Percentiles rank a stretch among this genome's conserved stretches.
phyloP scores from a whole-genome alignment of 2,329 filamentous ascomycete species.

The Zelopaecilomyces penicillatus region DNA sequence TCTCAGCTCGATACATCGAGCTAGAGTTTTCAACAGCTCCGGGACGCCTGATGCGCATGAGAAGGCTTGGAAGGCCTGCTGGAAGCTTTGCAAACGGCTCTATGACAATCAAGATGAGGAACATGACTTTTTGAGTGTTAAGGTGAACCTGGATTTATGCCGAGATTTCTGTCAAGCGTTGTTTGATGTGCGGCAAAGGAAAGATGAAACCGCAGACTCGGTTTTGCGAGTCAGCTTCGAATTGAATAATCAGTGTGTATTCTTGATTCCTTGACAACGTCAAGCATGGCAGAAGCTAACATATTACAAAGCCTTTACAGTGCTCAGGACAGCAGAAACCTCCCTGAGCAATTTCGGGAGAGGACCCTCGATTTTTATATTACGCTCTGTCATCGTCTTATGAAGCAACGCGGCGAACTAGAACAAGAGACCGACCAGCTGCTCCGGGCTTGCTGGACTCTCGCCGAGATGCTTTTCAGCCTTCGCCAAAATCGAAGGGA shows the following conservation, averaged over 20 bases:
- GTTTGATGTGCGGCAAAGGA: constrained; percentile 74
- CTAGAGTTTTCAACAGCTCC: constrained; percentile 68
- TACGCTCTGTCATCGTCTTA: constrained; percentile 86
- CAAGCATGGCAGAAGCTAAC: constrained; percentile 15
- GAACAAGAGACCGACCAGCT: constrained; percentile 78
- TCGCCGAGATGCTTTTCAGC: constrained; percentile 90
- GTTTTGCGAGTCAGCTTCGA: constrained; percentile 89
- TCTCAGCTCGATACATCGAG: constrained; percentile 74
- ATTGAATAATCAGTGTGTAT: constrained; percentile 73
- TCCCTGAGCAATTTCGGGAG: constrained; percentile 82
- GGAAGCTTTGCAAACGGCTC: constrained; percentile 82
- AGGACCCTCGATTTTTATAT: constrained; percentile 91
- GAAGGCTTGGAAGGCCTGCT: constrained; percentile 87
- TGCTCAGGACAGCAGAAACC: constrained; percentile 67
- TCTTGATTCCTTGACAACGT: constrained; percentile 1
- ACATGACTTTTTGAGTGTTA: constrained; percentile 56
- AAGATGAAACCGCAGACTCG: constrained; percentile 74
- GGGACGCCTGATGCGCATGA: constrained; percentile 71
- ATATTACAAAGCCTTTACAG: constrained; percentile 60
- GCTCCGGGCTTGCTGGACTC: constrained; percentile 76
- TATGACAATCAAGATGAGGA: constrained; percentile 74
- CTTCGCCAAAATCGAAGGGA: constrained; percentile 75
- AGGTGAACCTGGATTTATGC: constrained; percentile 74
- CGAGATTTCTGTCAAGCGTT: constrained; percentile 86
- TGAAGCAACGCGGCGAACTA: constrained; percentile 79